Base-by-base conservation (phyloP, 179 eudicot species). In the Beta macrorhiza region DNA sequence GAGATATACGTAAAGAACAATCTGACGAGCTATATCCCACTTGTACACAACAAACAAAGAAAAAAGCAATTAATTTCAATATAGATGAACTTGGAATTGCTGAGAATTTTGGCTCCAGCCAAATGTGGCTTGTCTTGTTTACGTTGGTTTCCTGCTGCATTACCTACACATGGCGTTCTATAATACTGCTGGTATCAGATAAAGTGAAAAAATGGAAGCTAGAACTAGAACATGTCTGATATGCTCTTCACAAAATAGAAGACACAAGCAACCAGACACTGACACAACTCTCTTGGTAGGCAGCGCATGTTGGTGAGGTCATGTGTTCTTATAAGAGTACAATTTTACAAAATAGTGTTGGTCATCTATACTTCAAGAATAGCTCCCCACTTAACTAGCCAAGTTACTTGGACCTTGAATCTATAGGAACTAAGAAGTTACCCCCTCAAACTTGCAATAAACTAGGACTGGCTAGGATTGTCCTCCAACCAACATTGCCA, bases 241-340 rank as follows among this genome's bases (percentile, higher is more conserved):
- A 19, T 13, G 42, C 64, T 75, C 16, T 57, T 51, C 51, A 32
- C 64, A 56, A 22, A 65, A 64, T 52, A 42, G 55, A 64, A 32
- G 67, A 29, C 14, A 63, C 74, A 20, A 64, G 7, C 53, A 74
- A 76, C 16, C 73, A 81, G 75, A 58, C 42, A 37, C 2, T 37
- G 42, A 37, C 42, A 37, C 61, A 52, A 20, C 22, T 56, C 17
- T 32, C 44, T 29, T 29, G 44, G 49, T n/a, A 65, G 80, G 20
- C 61, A 61, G 42, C 25, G 32, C 32, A 5, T 13, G 16, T 68
- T 44, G 17, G 51, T 37, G 51, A 68, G 22, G 22, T 0, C 72
- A 16, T 19, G 29, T 45, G 42, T 6, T 1, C 76, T 20, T 42
- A 6, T 72, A 45, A 72, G 52, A 49, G 37, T 45, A 17, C 74